These are phyloP conservation scores for Nepenthes gracilis DNA, from an alignment of 148 eudicot genomes.

Conservation along the genomic window DNA sequence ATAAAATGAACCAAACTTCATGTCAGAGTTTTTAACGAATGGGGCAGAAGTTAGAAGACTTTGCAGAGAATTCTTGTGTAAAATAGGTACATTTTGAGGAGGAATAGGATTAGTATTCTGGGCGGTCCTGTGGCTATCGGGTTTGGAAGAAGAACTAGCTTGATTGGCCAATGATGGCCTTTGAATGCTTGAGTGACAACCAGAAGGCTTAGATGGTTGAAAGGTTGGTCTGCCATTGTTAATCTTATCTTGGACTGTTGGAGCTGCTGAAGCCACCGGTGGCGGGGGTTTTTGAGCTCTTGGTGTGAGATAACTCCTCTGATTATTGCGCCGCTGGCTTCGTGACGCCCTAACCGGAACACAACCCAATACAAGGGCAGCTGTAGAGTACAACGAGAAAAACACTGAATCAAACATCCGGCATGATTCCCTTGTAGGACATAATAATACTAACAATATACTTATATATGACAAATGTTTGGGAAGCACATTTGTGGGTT, in stretches of 20 bases:
- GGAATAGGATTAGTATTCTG: conserved; percentile 17
- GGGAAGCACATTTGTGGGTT: too few relatives aligned
- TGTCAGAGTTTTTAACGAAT: conserved; percentile 18
- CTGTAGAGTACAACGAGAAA: conserved; percentile 18
- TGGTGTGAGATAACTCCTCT: conserved; percentile 62
- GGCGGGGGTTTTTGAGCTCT: conserved; percentile 29
- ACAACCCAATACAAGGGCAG: conserved; percentile 94
- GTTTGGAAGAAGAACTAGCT: conserved; percentile 15
- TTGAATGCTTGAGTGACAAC: conserved; percentile 19
- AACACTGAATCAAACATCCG: too few relatives aligned
- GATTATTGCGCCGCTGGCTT: conserved; percentile 62
- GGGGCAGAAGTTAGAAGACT: conserved; percentile 13
- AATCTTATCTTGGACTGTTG: conserved; percentile 9
- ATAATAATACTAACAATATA: too few relatives aligned
- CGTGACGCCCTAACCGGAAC: conserved; percentile 78
- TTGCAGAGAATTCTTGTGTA: conserved; percentile 17
- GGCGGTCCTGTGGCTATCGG: conserved; percentile 10
- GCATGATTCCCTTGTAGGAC: too few relatives aligned
- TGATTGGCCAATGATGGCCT: conserved; percentile 22
- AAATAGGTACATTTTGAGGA: conserved; percentile 14
- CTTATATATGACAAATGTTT: too few relatives aligned
- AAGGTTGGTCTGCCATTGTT: conserved; percentile 19
- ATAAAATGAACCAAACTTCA: conserved; percentile 32
- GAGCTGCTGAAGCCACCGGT: conserved; percentile 11
- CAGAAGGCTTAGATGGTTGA: conserved; percentile 16